phyloP scores from a whole-genome alignment of 306 rosid genomes.

The Vachellia collinsii region DNA sequence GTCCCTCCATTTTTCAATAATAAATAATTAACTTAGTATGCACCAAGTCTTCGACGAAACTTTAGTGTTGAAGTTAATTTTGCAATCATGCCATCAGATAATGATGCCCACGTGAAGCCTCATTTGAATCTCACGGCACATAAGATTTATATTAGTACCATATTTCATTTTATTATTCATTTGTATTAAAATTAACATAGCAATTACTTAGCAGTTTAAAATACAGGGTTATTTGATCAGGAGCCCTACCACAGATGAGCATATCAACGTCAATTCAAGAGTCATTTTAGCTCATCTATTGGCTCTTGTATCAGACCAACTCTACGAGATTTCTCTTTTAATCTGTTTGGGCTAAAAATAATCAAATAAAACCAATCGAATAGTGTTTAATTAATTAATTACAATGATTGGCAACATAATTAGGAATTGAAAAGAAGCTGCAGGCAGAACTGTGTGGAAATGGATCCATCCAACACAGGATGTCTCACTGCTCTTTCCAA shows the following conservation, averaged over 20 bases:
- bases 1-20: too few species aligned
- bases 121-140: constrained; percentile 32
- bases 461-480: not conserved
- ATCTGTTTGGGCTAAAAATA: not conserved
- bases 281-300: constrained; percentile 33
- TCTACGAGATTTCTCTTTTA: constrained; percentile 25
- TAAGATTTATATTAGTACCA: not conserved
- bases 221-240: constrained; percentile 32
- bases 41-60: not conserved
- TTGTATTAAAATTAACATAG: not conserved
- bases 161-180: not conserved
- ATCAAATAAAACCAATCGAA: too few species aligned
- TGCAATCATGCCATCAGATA: not conserved
- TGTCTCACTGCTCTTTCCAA: not conserved
- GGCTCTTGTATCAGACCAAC: constrained; percentile 35
- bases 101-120: constrained; percentile 27
- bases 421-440: not conserved
- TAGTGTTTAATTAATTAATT: too few species aligned
- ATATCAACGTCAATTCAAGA: constrained; percentile 22
- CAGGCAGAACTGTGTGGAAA: not conserved
- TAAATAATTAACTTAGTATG: not conserved
- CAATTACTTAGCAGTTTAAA: not conserved
- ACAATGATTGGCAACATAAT: not conserved
- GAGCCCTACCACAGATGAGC: constrained; percentile 32
- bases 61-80: not conserved